Evolutionary conservation across 2,329 filamentous ascomycete genomes (phyloP), one percentile per base, ranked within the genome.

Genomic region (Fusarium nygamai): DNA sequence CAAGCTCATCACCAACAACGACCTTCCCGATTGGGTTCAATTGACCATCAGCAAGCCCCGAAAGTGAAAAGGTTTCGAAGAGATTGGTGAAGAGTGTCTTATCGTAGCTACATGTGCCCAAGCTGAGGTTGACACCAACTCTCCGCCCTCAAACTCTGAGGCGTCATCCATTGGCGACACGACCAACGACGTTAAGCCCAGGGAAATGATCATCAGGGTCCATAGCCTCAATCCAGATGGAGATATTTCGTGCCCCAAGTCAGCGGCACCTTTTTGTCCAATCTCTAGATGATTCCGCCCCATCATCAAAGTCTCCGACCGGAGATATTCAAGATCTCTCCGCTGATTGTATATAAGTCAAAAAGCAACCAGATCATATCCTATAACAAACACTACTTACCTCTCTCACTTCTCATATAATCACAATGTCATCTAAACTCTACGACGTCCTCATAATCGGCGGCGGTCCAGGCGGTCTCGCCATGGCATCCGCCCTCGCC

Each of bases 371-470:
- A 39, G 10, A 33, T 54, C 53, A 5, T 9, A 54, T 43, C 5
- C 19, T 5, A 31, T n/a, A 10, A 7, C 38, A 33, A 16, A 6
- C 5, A 16, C 8, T 16, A 39, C 14, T 8, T 7, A 31, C n/a
- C 11, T 36, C 7, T 13, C 2, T 10, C 22, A n/a, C 0, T n/a
- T 27, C 16, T 14, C 8, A 0, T 13, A 10, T 1, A 27, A 7
- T 3, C 1, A 8, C 6, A 10, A 73, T 73, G 71, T 7, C 67
- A 7, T 60, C 70, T 1, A 79, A 78, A 20, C 71, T 83, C 67
- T 87, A 85, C 78, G 87, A 89, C 76, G 86, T 84, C 29, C 84
- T 89, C 61, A 82, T 90, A 67, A 83, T 90, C 43, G 88, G 88
- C 47, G 87, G 85, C 53, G 88, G 88, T 5, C 87, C 88, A 8